These are phyloP conservation scores for Fusarium citri DNA, from an alignment of 2,329 filamentous ascomycete genomes.

Conservation along the genomic window DNA sequence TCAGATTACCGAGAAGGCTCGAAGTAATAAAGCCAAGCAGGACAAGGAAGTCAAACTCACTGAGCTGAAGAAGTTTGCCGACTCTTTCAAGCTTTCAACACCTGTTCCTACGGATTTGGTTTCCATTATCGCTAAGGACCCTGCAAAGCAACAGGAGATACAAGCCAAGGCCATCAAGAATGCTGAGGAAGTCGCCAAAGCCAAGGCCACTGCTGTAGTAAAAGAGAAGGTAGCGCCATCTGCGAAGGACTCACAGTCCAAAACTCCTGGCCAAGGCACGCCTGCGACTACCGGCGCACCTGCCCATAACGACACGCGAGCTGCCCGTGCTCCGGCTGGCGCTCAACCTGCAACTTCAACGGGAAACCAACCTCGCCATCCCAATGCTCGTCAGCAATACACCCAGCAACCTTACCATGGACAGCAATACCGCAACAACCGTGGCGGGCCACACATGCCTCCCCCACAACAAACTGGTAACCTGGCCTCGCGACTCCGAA, in stretches of 20 bases:
- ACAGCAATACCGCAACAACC: conserved; percentile 62
- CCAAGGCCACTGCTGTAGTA: conserved; percentile 61
- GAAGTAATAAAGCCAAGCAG: conserved; percentile 68
- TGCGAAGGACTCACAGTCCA: conserved; percentile 59
- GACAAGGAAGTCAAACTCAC: conserved; percentile 95
- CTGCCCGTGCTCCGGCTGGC: conserved; percentile 51
- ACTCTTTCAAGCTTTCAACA: conserved; percentile 92
- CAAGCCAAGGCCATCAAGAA: conserved; percentile 87
- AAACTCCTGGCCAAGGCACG: conserved; percentile 45
- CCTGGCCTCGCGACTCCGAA: conserved; percentile 63
- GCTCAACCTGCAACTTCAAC: conserved; percentile 48
- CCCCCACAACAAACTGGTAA: conserved; percentile 57
- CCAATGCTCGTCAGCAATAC: conserved; percentile 61
- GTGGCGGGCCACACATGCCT: conserved; percentile 56
- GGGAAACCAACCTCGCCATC: conserved; percentile 57
- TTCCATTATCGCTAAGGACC: conserved; percentile 95
- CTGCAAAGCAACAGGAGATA: conserved; percentile 92
- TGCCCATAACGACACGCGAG: conserved; percentile 45
- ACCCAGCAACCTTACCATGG: conserved; percentile 60
- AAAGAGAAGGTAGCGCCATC: conserved; percentile 57
- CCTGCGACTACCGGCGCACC: conserved; percentile 32
- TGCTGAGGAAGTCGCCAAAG: conserved; percentile 71
- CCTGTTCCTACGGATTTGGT: conserved; percentile 93
- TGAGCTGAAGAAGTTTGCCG: conserved; percentile 94
- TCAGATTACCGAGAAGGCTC: conserved; percentile 65